These are phyloP conservation scores for Yamadazyma jaroonii DNA, from an alignment of 1,139 yeast genomes.

Conservation along the genomic window DNA sequence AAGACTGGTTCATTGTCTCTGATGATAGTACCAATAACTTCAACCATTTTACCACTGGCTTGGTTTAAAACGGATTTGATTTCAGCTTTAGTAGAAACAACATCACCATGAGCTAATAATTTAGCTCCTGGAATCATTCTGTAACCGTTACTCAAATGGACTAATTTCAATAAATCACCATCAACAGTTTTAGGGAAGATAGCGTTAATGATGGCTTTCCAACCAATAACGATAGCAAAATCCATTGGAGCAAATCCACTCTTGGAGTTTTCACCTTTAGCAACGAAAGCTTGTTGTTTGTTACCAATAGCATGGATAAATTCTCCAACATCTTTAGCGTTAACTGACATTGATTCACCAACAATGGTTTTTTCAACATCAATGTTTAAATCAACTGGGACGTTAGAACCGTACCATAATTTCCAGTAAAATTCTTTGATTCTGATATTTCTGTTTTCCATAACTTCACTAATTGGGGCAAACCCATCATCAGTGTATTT, in stretches of 20 bases:
- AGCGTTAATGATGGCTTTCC: slow-evolving; percentile 97
- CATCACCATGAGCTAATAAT: slow-evolving; percentile 87
- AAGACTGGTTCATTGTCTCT: slow-evolving; percentile 78
- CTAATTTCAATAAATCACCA: slow-evolving; percentile 92
- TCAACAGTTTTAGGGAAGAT: slow-evolving; percentile 95
- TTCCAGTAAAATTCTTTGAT: slow-evolving; percentile 97
- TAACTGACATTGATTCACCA: slow-evolving; percentile 70
- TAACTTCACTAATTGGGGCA: slow-evolving; percentile 89
- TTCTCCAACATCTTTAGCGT: slow-evolving; percentile 79
- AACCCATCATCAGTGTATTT: slow-evolving; percentile 85
- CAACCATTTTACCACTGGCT: slow-evolving; percentile 92
- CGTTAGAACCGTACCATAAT: slow-evolving; percentile 81
- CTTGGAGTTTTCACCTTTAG: slow-evolving; percentile 86
- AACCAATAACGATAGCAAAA: slow-evolving; percentile 96
- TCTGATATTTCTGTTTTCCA: slow-evolving; percentile 88
- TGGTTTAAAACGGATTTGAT: slow-evolving; percentile 88
- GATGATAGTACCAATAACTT: slow-evolving; percentile 85
- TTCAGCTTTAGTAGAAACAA: slow-evolving; percentile 77
- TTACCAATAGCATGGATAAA: slow-evolving; percentile 97
- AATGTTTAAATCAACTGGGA: slow-evolving; percentile 58
- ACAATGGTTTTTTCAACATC: slow-evolving; percentile 68
- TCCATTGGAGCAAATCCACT: slow-evolving; percentile 96
- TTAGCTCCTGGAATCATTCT: slow-evolving; percentile 90
- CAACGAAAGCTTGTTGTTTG: slow-evolving; percentile 93
- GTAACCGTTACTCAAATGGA: slow-evolving; percentile 93